Evolutionary conservation across 1,284 basidiomycete species (phyloP).

Genomic region (Hymenochaete sp.): DNA sequence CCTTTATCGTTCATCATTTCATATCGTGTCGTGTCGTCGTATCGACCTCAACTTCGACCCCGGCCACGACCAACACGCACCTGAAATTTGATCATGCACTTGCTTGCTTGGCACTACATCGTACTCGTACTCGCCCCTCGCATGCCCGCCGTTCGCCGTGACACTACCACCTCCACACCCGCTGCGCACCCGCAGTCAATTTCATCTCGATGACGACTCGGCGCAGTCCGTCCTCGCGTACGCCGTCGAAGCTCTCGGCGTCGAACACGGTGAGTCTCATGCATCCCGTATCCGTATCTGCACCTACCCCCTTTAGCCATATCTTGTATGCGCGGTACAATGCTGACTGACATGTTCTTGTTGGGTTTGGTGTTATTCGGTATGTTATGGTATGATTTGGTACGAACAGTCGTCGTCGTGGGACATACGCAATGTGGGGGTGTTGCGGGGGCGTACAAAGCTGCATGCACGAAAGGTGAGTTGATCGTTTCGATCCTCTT

Average conservation of each 20-base stretch:
- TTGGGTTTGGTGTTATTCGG: no score
- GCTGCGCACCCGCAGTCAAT: slow-evolving; percentile 54
- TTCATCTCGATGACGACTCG: slow-evolving; percentile 72
- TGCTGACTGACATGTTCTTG: no score
- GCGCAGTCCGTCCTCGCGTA: slow-evolving; percentile 74
- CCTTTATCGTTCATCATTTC: background rate
- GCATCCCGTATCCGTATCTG: slow-evolving; percentile 2
- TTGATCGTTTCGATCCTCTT: no score
- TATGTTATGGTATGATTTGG: no score
- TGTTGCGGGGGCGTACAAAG: slow-evolving; percentile 51
- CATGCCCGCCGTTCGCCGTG: no score
- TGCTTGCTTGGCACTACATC: slow-evolving; percentile 1
- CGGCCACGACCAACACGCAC: no score
- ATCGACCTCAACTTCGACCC: no score
- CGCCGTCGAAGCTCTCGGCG: slow-evolving; percentile 70
- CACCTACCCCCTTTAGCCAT: background rate
- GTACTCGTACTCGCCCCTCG: slow-evolving; percentile 3
- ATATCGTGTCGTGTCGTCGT: no score
- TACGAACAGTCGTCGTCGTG: slow-evolving; percentile 57
- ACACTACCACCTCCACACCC: no score
- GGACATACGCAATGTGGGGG: slow-evolving; percentile 82
- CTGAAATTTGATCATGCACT: no score
- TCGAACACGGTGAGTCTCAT: slow-evolving; percentile 66
- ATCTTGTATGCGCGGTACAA: no score
- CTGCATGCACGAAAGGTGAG: slow-evolving; percentile 24